These are phyloP conservation scores for Melaleuca quinquenervia DNA, from an alignment of 345 rosid species.

Conservation along the genomic window DNA sequence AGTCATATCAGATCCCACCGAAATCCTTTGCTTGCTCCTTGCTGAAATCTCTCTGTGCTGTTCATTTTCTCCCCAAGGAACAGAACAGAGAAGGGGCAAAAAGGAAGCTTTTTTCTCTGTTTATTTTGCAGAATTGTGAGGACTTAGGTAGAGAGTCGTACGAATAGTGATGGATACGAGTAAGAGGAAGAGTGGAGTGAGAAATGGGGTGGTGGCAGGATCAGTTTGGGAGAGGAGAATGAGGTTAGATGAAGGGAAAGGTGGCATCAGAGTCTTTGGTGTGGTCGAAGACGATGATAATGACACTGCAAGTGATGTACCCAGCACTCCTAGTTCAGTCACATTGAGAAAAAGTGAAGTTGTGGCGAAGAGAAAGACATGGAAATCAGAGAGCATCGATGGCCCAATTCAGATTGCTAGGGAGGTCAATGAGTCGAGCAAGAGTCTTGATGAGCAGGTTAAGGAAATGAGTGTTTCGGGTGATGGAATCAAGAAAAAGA, in stretches of 20 bases:
- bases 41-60: not conserved
- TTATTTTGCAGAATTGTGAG: not conserved
- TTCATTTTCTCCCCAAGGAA: not conserved
- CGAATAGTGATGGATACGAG: not conserved
- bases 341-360: conserved; percentile 12
- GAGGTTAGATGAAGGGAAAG: conserved; percentile 54
- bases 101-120: not conserved
- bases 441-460: conserved; percentile 2
- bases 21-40: not conserved
- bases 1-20: not conserved
- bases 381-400: conserved; percentile 41
- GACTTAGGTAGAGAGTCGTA: not conserved
- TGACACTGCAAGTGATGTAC: not conserved
- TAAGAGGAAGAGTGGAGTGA: conserved; percentile 30
- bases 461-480: conserved; percentile 5
- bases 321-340: not conserved
- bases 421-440: conserved; percentile 8
- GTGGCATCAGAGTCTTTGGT: conserved; percentile 50
- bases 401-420: conserved; percentile 35
- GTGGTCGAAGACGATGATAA: conserved; percentile 9
- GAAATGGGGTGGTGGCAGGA: conserved; percentile 35
- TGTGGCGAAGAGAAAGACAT: conserved; percentile 48
- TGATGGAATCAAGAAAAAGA: not conserved
- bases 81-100: not conserved
- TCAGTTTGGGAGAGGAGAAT: conserved; percentile 86